Percentiles rank a stretch among this genome's conserved stretches.
These are phyloP conservation scores for Apiotrichum mycotoxinovorans DNA, from an alignment of 1,284 basidiomycete genomes.

Conservation along the genomic window DNA sequence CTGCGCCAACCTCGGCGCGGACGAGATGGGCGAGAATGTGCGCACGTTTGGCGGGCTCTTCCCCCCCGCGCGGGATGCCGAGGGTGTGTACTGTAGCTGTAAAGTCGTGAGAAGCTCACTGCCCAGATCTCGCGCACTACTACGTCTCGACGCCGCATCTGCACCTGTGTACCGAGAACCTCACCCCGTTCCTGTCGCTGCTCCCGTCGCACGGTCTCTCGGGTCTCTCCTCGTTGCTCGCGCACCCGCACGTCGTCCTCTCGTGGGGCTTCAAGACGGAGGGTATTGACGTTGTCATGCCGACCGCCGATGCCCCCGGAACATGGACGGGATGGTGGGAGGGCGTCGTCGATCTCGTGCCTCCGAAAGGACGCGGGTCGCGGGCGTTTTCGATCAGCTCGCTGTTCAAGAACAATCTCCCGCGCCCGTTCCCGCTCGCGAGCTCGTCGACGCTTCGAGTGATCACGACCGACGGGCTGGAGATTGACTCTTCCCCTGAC, in stretches of 20 bases:
- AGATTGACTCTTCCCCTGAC: conserved; percentile 7
- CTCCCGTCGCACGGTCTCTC: conserved; percentile 89
- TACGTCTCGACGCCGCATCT: conserved; percentile 66
- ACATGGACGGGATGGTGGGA: conserved; percentile 73
- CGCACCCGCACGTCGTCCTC: conserved; percentile 84
- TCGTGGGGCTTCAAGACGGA: conserved; percentile 66
- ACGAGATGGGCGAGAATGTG: conserved; percentile 59
- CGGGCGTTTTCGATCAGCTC: conserved; percentile 73
- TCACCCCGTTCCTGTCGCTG: conserved; percentile 91
- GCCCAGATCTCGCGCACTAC: conserved; percentile 32
- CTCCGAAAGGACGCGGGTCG: conserved; percentile 54
- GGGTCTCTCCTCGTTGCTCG: conserved; percentile 78
- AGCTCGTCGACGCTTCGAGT: conserved; percentile 51
- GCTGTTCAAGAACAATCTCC: conserved; percentile 67
- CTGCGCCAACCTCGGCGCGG: conserved; percentile 67
- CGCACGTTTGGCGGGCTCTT: conserved; percentile 53
- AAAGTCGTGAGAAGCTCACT: neutral
- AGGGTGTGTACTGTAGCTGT: conserved; percentile 7
- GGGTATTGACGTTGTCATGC: conserved; percentile 46
- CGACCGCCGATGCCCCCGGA: conserved; percentile 20
- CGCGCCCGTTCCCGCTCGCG: conserved; percentile 57
- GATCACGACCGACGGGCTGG: conserved; percentile 18
- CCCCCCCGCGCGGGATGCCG: conserved; percentile 51
- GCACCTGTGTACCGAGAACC: conserved; percentile 91
- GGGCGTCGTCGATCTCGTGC: conserved; percentile 73